Conservation (phyloP, 305 asterid species). For the Fraxinus velutina region DNA sequence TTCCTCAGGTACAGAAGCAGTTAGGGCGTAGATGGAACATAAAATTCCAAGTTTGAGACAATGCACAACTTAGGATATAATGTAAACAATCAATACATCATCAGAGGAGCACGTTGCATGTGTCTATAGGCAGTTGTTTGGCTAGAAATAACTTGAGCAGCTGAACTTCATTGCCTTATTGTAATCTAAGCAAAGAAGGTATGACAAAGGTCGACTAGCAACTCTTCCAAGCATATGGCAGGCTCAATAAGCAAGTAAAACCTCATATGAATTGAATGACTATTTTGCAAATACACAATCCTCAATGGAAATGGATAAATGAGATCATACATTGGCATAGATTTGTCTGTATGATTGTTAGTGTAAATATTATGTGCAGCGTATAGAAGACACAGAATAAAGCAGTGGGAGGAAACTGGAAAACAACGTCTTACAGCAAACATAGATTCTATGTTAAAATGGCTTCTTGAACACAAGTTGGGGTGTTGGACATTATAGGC, state of each 20-base stretch:
- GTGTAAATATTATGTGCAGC: not conserved
- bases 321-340: not conserved
- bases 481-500: slow-evolving; percentile 2
- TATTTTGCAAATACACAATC: not conserved
- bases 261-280: not conserved
- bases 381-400: not conserved
- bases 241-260: not conserved
- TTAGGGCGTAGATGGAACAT: slow-evolving; percentile 2
- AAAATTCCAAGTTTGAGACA: slow-evolving; percentile 1
- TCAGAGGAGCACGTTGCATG: not conserved
- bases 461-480: not conserved
- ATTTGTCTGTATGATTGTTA: not conserved
- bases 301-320: not conserved
- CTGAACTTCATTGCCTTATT: not conserved
- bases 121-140: not conserved
- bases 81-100: slow-evolving; percentile 7
- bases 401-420: slow-evolving; percentile 10
- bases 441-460: not conserved
- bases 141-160: slow-evolving; percentile 1
- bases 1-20: slow-evolving; percentile 4
- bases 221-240: slow-evolving; percentile 8
- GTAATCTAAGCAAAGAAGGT: slow-evolving; percentile 11
- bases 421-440: not conserved
- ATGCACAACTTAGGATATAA: slow-evolving; percentile 1
- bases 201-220: not conserved